A percentile compares a stretch with the other conserved stretches of the same genome.
Evolutionary conservation across 352 stramenopile species (phyloP).

Genomic region (Blastocystis sp.): DNA sequence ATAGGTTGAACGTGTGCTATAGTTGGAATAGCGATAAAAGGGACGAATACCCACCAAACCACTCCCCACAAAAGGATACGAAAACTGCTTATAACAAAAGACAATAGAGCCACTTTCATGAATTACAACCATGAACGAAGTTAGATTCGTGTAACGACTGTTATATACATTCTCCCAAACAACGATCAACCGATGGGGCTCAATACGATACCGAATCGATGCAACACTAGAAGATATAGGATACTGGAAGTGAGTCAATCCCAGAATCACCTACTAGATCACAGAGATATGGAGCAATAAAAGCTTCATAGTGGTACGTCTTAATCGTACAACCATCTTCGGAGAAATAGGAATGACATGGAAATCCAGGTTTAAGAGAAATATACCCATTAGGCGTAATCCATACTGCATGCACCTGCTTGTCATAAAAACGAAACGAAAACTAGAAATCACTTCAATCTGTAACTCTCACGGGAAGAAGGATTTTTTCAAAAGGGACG

Average conservation of each 20-base stretch:
- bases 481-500: background rate
- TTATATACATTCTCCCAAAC: slow-evolving; percentile 15
- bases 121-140: slow-evolving; percentile 32
- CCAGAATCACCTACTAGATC: background rate
- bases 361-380: background rate
- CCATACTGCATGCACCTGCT: background rate
- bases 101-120: background rate
- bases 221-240: background rate
- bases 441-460: slow-evolving; percentile 5
- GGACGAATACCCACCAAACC: slow-evolving; percentile 48
- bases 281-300: slow-evolving; percentile 24
- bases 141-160: background rate
- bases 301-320: background rate
- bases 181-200: background rate
- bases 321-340: background rate
- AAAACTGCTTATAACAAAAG: slow-evolving; percentile 21
- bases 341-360: background rate
- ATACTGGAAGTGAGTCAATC: background rate
- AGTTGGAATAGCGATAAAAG: background rate
- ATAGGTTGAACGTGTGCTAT: background rate
- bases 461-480: background rate
- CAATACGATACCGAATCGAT: background rate
- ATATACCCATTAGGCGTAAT: slow-evolving; percentile 38
- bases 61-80: background rate
- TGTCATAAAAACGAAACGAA: slow-evolving; percentile 50